These are phyloP conservation scores for Oryza coarctata DNA, from an alignment of 176 grass and related monocot genomes.

Conservation along the genomic window DNA sequence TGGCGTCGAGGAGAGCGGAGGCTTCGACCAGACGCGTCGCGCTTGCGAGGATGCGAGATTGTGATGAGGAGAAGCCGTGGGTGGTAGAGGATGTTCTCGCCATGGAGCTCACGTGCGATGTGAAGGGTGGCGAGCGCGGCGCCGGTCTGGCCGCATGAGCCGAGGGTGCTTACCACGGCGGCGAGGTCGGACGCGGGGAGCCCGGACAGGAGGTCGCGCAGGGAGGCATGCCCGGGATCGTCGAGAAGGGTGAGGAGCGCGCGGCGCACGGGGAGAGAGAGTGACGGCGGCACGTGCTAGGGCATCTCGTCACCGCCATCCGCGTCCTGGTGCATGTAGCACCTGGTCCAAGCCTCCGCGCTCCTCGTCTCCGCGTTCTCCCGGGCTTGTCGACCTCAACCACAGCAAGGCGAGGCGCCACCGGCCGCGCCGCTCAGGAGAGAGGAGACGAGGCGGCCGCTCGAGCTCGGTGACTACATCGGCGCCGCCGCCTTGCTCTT, in stretches of 20 bases:
- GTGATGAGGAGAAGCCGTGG: constrained; percentile 46
- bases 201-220: constrained; percentile 45
- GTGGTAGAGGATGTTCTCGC: constrained; percentile 47
- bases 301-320: neutral
- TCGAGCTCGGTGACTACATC: too few species aligned
- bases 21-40: constrained; percentile 51
- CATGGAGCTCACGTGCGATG: constrained; percentile 57
- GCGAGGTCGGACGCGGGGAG: constrained; percentile 42
- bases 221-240: constrained; percentile 26
- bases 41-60: constrained; percentile 60
- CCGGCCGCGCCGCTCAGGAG: too few species aligned
- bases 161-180: constrained; percentile 51
- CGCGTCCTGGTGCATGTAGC: too few species aligned
- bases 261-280: constrained; percentile 55
- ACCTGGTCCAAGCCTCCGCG: too few species aligned
- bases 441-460: too few species aligned
- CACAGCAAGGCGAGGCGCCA: too few species aligned
- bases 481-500: too few species aligned
- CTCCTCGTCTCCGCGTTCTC: too few species aligned
- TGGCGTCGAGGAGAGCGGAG: constrained; percentile 45
- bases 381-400: too few species aligned
- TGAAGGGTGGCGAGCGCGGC: constrained; percentile 53
- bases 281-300: constrained; percentile 36
- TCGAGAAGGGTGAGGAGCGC: constrained; percentile 47
- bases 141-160: constrained; percentile 37